Percentiles rank a stretch among this genome's conserved stretches.
phyloP scores from a whole-genome alignment of 768 basidiomycete genomes.

The Amanita molliuscula region DNA sequence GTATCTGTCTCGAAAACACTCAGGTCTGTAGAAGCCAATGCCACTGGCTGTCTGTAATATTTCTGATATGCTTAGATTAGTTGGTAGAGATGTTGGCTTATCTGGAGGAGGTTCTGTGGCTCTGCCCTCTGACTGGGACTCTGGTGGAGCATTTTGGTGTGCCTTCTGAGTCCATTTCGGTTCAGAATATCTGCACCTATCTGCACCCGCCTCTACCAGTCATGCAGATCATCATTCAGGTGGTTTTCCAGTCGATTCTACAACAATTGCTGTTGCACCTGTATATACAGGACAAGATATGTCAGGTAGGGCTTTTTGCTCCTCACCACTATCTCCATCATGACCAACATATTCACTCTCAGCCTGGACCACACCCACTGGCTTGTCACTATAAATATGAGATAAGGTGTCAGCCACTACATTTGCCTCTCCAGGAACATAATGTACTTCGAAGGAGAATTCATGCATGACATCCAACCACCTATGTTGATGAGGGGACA shows the following conservation, averaged over 20 bases:
- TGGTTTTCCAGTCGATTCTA: too few relatives aligned
- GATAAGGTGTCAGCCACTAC: conserved; percentile 30
- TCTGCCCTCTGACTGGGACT: too few relatives aligned
- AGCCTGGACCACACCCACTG: conserved; percentile 11
- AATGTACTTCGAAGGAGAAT: conserved; percentile 26
- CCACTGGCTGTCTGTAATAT: neutral
- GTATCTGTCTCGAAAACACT: conserved; percentile 7
- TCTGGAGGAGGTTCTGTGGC: too few relatives aligned
- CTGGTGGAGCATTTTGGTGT: too few relatives aligned
- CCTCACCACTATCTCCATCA: conserved; percentile 7
- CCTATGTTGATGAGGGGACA: conserved; percentile 18
- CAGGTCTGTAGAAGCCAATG: conserved; percentile 5
- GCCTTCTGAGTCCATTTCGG: neutral
- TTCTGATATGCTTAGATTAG: neutral
- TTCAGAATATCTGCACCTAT: neutral
- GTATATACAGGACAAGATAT: conserved; percentile 7
- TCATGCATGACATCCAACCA: conserved; percentile 21
- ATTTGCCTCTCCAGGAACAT: conserved; percentile 27
- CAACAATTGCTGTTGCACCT: conserved; percentile 6
- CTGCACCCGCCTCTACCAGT: neutral
- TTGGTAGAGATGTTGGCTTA: too few relatives aligned
- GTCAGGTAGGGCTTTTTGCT: neutral
- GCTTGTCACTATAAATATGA: conserved; percentile 12
- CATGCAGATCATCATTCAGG: neutral
- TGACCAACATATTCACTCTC: conserved; percentile 12